Evolutionary conservation across 495 filamentous ascomycete genomes (phyloP).

Genomic region (Penicillium parvum): DNA sequence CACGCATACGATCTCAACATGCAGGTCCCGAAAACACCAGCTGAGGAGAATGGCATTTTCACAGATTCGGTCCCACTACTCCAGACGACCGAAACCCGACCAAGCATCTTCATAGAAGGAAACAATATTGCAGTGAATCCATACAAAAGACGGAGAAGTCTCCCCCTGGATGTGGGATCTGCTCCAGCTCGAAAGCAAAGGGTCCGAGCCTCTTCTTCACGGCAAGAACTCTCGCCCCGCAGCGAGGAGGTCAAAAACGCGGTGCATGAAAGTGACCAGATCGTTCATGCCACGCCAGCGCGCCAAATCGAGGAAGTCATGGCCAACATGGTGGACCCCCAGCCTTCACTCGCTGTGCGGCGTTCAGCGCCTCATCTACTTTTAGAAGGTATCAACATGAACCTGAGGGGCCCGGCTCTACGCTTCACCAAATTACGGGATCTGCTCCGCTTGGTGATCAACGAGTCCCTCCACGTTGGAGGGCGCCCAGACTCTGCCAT

Average conservation of each 20-base stretch:
- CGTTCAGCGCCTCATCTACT: slow-evolving; percentile 40
- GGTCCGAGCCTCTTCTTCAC: slow-evolving; percentile 29
- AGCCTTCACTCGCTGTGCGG: slow-evolving; percentile 37
- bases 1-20: slow-evolving; percentile 86
- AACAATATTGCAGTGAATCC: slow-evolving; percentile 43
- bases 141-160: slow-evolving; percentile 48
- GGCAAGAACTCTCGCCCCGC: slow-evolving; percentile 45
- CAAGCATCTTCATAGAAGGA: slow-evolving; percentile 43
- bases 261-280: slow-evolving; percentile 47
- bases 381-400: slow-evolving; percentile 44
- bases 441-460: slow-evolving; percentile 62
- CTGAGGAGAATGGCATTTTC: slow-evolving; percentile 34
- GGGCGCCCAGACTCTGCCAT: slow-evolving; percentile 67
- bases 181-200: slow-evolving; percentile 37
- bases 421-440: slow-evolving; percentile 61
- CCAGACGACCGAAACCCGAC: slow-evolving; percentile 25
- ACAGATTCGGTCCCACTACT: slow-evolving; percentile 18
- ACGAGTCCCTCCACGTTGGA: slow-evolving; percentile 66
- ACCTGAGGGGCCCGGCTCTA: slow-evolving; percentile 38
- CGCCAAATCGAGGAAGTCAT: slow-evolving; percentile 41
- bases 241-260: slow-evolving; percentile 47
- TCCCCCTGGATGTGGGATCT: slow-evolving; percentile 32
- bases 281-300: slow-evolving; percentile 38
- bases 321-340: slow-evolving; percentile 39
- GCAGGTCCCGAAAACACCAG: slow-evolving; percentile 64